A percentile compares a stretch with the other conserved stretches of the same genome.
phyloP scores from a whole-genome alignment of 2,329 filamentous ascomycete species.

The Neofusicoccum ribis region DNA sequence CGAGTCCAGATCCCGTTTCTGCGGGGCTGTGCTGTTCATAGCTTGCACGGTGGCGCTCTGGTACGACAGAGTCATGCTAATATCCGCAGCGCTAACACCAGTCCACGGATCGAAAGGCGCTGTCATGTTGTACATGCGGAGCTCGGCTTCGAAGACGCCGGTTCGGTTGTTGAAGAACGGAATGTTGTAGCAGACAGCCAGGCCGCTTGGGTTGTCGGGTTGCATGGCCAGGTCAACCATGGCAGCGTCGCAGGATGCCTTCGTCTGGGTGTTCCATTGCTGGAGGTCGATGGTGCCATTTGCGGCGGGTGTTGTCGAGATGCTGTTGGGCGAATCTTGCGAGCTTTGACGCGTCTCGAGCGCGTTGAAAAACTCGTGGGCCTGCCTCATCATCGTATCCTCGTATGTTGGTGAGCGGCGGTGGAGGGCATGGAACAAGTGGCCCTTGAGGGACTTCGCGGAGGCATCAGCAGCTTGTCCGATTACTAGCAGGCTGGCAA shows the following conservation, averaged over 20 bases:
- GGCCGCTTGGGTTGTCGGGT: slow-evolving; percentile 71
- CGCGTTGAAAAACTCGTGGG: slow-evolving; percentile 26
- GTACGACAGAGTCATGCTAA: slow-evolving; percentile 45
- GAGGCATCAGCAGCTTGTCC: slow-evolving; percentile 23
- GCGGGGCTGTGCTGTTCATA: not conserved
- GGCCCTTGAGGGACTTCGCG: not conserved
- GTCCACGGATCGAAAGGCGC: slow-evolving; percentile 53
- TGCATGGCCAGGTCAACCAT: slow-evolving; percentile 56
- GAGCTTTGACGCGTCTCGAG: slow-evolving; percentile 36
- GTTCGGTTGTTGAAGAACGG: slow-evolving; percentile 66
- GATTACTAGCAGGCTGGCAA: slow-evolving; percentile 35
- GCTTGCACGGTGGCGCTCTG: slow-evolving; percentile 43
- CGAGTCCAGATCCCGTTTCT: slow-evolving; percentile 28
- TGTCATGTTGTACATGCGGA: slow-evolving; percentile 71
- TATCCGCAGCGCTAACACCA: slow-evolving; percentile 40
- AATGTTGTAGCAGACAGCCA: slow-evolving; percentile 81
- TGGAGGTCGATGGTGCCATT: slow-evolving; percentile 19
- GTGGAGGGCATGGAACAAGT: slow-evolving; percentile 27
- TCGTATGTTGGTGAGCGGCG: slow-evolving; percentile 30
- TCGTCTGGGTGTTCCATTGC: slow-evolving; percentile 40
- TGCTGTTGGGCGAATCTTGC: slow-evolving; percentile 22
- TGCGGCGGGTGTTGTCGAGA: not conserved
- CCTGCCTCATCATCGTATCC: slow-evolving; percentile 22
- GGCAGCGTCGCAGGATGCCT: slow-evolving; percentile 58
- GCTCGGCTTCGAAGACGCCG: slow-evolving; percentile 74